Evolutionary conservation across 1,284 basidiomycete genomes (phyloP).

Genomic region (Leccinum fuscescens): DNA sequence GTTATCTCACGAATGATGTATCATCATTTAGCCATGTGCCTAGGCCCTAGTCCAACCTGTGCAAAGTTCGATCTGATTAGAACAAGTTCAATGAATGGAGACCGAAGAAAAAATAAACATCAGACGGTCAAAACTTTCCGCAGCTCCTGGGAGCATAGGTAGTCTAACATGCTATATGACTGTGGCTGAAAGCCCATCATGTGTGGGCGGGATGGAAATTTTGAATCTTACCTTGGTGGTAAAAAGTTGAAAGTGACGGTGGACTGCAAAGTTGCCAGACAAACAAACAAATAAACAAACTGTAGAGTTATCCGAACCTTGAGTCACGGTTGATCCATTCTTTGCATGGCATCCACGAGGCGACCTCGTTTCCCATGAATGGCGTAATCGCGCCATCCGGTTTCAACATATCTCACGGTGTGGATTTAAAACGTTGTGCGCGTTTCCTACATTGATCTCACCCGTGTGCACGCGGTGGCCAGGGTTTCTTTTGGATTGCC

Average conservation of each 20-base stretch:
- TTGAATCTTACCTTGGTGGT: conserved; percentile 1
- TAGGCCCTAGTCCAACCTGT: not conserved
- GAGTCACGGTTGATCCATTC: not conserved
- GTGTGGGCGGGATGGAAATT: not conserved
- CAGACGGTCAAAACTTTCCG: conserved; percentile 15
- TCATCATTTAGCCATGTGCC: not conserved
- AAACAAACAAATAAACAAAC: not conserved
- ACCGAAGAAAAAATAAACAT: not conserved
- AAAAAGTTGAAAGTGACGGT: not conserved
- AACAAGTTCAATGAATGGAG: not conserved
- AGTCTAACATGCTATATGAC: conserved; percentile 28
- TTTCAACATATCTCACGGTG: conserved; percentile 20
- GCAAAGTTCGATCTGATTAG: conserved; percentile 3
- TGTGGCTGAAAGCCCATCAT: conserved; percentile 17
- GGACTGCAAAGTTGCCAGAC: not conserved
- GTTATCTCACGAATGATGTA: not conserved
- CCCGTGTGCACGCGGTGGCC: not conserved
- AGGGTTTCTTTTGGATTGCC: not conserved
- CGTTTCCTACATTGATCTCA: conserved; percentile 9
- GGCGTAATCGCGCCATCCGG: conserved; percentile 23
- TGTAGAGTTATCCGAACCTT: not conserved
- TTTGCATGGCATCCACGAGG: conserved; percentile 25
- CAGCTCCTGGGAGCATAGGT: conserved; percentile 22
- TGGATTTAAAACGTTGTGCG: conserved; percentile 21
- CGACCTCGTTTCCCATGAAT: conserved; percentile 26